Base-by-base conservation (phyloP, 257 asterid genomes). In the Nicotiana knightiana region DNA sequence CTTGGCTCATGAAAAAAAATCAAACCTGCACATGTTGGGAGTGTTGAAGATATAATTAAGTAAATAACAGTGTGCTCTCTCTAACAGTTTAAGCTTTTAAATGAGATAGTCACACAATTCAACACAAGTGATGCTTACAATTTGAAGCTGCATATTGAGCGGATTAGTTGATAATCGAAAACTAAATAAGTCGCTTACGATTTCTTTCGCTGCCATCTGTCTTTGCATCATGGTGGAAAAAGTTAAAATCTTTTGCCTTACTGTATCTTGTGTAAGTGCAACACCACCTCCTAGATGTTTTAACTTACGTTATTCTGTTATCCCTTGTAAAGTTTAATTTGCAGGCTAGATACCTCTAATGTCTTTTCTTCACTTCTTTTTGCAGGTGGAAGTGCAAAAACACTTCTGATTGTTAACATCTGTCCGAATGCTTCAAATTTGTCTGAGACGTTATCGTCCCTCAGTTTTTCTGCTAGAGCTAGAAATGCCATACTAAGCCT, bases 381-480 rank as follows among this genome's bases (percentile, higher is more conserved):
- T 87, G 83, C 86, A 96, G 99, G 99, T 77, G 99, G 97, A 87
- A 93, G 92, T 88, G 89, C 98, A 68, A 96, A 94, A 88, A 93
- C 97, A 1, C 87, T 96, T 92, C 85, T 96, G 94, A 86, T 94
- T 83, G 98, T 94, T 86, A 92, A 91, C 83, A 81, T 94, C 82
- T 90, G 92, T 85, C 97, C 99, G 58, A 87, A 86, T 90, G 93
- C 87, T 80, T 86, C 90, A 80, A 93, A 89, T 89, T 84, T 92
- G 88, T 76, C 93, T 57, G 97, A 93, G 91, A 94, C 98, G 46
- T 83, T 94, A 71, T 90, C 97, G 82, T 96, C 98, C 87, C 98
- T 96, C 73, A 96, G 90, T 86, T 94, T 90, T 87, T 89, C 97
- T 86, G 87, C 99, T 81, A 92, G 99, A 90, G 98, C 98, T 67